phyloP scores from a whole-genome alignment of 2,329 filamentous ascomycete genomes.

The Tolypocladium album region DNA sequence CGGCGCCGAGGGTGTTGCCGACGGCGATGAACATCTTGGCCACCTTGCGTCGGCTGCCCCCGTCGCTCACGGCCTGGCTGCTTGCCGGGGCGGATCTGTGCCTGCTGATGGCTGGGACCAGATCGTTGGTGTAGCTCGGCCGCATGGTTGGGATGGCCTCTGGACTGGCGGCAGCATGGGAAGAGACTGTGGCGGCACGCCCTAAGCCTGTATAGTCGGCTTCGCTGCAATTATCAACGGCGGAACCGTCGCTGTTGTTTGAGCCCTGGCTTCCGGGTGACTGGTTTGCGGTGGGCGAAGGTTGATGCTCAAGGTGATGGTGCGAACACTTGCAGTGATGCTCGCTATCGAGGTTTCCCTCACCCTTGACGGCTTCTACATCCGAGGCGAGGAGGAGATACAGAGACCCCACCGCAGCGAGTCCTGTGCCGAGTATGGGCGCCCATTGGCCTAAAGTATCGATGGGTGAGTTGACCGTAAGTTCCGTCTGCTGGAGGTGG shows the following conservation, averaged over 20 bases:
- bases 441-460: slow-evolving; percentile 44
- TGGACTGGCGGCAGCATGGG: not conserved
- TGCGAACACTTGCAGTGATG: not conserved
- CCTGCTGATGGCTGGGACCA: not conserved
- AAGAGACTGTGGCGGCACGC: not conserved
- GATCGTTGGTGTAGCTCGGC: not conserved
- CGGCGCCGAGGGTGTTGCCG: slow-evolving; percentile 34
- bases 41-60: slow-evolving; percentile 27
- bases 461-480: not conserved
- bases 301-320: not conserved
- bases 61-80: slow-evolving; percentile 4
- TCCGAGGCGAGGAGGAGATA: slow-evolving; percentile 33
- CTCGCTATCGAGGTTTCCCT: slow-evolving; percentile 4
- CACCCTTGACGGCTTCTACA: slow-evolving; percentile 12
- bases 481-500: not conserved
- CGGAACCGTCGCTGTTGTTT: not conserved
- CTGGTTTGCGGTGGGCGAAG: not conserved
- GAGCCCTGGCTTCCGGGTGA: slow-evolving; percentile 2
- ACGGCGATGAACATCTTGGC: slow-evolving; percentile 30
- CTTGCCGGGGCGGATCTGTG: not conserved
- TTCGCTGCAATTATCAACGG: not conserved
- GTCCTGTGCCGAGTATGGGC: slow-evolving; percentile 44
- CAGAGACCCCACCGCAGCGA: slow-evolving; percentile 48
- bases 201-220: not conserved
- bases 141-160: not conserved